Percentiles rank a stretch among this genome's conserved stretches.
phyloP scores from a whole-genome alignment of 805 yeast genomes.

The Candida golubevii region DNA sequence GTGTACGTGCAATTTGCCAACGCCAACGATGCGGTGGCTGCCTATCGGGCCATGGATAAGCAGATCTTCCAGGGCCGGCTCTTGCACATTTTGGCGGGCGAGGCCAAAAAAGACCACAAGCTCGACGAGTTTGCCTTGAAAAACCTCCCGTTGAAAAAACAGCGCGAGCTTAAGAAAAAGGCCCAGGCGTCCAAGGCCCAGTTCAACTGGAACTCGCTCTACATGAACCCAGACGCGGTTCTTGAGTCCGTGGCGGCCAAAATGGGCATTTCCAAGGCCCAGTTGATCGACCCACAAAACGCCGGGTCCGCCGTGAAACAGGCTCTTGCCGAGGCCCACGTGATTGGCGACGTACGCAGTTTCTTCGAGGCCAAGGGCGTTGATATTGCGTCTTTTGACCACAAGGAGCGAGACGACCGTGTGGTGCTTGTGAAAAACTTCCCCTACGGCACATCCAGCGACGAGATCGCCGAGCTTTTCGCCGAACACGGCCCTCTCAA shows the following conservation, averaged over 20 bases:
- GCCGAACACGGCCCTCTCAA: conserved; percentile 73
- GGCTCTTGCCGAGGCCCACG: conserved; percentile 96
- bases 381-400: conserved; percentile 67
- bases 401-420: conserved; percentile 70
- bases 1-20: conserved; percentile 75
- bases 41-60: conserved; percentile 73
- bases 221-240: conserved; percentile 87
- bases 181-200: conserved; percentile 80
- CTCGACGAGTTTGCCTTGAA: conserved; percentile 88
- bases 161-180: conserved; percentile 76
- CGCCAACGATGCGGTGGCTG: conserved; percentile 69
- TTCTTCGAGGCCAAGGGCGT: conserved; percentile 85
- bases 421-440: conserved; percentile 84
- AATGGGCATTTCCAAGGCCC: conserved; percentile 78
- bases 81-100: conserved; percentile 83
- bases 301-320: conserved; percentile 90
- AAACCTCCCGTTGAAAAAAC: conserved; percentile 89
- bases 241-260: conserved; percentile 82
- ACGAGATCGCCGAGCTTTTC: conserved; percentile 80
- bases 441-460: conserved; percentile 72
- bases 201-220: conserved; percentile 93
- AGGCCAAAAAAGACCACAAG: conserved; percentile 73
- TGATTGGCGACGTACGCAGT: conserved; percentile 82
- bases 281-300: conserved; percentile 82
- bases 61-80: conserved; percentile 92